Evolutionary conservation across 2,329 filamentous ascomycete species (phyloP).

Genomic region (Colletotrichum sp.): DNA sequence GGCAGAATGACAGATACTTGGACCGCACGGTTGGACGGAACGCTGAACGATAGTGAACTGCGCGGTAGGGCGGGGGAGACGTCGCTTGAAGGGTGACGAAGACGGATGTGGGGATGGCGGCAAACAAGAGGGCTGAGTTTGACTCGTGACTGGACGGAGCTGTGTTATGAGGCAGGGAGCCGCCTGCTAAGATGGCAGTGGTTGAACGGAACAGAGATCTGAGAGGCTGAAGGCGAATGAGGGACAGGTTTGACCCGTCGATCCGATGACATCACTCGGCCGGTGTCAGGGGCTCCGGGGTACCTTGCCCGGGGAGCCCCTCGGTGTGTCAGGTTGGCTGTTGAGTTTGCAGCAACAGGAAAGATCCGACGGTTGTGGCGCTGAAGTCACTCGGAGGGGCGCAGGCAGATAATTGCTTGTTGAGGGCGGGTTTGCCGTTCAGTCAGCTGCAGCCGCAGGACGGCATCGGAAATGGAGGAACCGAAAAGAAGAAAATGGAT

Average conservation of each 20-base stretch:
- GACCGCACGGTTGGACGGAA: not conserved
- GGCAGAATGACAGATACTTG: not conserved
- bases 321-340: conserved; percentile 14
- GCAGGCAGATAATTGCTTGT: not conserved
- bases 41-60: not conserved
- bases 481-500: not conserved
- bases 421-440: not conserved
- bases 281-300: not conserved
- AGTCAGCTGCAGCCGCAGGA: not conserved
- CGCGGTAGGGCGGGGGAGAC: not conserved
- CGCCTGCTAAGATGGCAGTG: not conserved
- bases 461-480: not conserved
- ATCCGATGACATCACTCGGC: conserved; percentile 22
- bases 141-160: not conserved
- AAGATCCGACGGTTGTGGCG: conserved; percentile 11
- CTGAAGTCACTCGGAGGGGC: not conserved
- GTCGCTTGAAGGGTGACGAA: not conserved
- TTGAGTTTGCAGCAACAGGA: not conserved
- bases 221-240: not conserved
- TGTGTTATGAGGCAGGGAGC: not conserved
- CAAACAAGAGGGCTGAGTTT: not conserved
- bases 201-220: not conserved
- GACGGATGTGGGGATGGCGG: not conserved
- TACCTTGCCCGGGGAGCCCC: not conserved
- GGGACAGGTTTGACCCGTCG: conserved; percentile 3